A percentile compares a stretch with the other conserved stretches of the same genome.
Conservation (phyloP, 73 alveolate genomes). For the Paramecium primaurelia region DNA sequence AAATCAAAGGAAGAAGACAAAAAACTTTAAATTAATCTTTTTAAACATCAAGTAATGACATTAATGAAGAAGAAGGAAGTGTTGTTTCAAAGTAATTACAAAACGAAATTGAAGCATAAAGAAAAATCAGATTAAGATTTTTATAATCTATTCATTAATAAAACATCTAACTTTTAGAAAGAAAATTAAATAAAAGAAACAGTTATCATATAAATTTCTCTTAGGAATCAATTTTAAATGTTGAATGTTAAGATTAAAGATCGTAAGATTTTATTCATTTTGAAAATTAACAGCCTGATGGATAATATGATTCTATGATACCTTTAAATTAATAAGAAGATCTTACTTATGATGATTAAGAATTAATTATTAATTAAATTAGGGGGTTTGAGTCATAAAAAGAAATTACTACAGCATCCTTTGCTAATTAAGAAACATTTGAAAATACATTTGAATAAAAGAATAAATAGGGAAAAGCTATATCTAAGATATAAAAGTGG, state of each 20-base stretch:
- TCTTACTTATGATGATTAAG: neutral
- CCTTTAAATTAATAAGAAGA: neutral
- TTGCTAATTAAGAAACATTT: neutral
- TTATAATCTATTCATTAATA: neutral
- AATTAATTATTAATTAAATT: neutral
- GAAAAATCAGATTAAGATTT: neutral
- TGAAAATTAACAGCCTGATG: constrained; percentile 11
- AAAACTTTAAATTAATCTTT: neutral
- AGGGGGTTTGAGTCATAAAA: neutral
- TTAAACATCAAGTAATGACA: neutral
- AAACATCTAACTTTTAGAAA: neutral
- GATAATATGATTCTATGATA: neutral
- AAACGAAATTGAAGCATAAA: neutral
- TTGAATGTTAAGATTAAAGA: neutral
- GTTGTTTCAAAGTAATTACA: neutral
- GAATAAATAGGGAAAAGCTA: neutral
- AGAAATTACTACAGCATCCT: neutral
- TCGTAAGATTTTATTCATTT: neutral
- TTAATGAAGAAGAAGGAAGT: neutral
- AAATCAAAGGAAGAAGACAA: neutral
- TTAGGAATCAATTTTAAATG: neutral
- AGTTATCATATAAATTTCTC: neutral
- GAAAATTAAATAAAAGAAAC: neutral
- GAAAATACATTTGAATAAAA: neutral
- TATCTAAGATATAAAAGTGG: neutral